A percentile compares a stretch with the other conserved stretches of the same genome.
phyloP scores from a whole-genome alignment of 2,329 filamentous ascomycete species.

The Orbilia ellipsospora region DNA sequence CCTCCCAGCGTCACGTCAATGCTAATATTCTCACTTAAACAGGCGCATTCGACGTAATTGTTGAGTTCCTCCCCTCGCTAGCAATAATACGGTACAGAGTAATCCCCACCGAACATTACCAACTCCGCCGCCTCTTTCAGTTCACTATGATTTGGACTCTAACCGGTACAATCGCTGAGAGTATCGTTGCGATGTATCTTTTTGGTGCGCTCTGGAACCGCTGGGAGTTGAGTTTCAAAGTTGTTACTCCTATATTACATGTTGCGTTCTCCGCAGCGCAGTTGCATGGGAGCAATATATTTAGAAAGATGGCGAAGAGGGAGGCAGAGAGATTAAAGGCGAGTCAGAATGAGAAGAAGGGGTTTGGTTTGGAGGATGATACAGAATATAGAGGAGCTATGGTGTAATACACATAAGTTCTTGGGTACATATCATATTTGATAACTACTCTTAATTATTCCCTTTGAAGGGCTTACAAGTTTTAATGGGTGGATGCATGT shows the following conservation, averaged over 20 bases:
- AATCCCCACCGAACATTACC: background rate
- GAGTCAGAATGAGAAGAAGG: background rate
- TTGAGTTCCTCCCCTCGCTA: slow-evolving; percentile 32
- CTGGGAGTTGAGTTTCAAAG: slow-evolving; percentile 38
- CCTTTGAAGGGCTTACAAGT: too few species aligned
- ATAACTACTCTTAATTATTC: background rate
- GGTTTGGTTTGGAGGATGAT: background rate
- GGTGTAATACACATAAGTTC: background rate
- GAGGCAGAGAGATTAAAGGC: slow-evolving; percentile 16
- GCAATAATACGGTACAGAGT: slow-evolving; percentile 35
- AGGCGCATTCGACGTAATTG: slow-evolving; percentile 41
- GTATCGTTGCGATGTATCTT: slow-evolving; percentile 30
- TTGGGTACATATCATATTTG: background rate
- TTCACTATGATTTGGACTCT: slow-evolving; percentile 43
- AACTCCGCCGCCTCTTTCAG: slow-evolving; percentile 19
- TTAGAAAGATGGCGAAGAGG: slow-evolving; percentile 30
- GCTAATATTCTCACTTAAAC: slow-evolving; percentile 2
- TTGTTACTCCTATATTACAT: slow-evolving; percentile 28
- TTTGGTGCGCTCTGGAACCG: slow-evolving; percentile 33
- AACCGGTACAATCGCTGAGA: slow-evolving; percentile 20
- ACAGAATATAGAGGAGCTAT: background rate
- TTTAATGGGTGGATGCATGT: too few species aligned
- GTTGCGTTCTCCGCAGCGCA: slow-evolving; percentile 39
- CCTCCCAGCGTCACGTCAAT: background rate
- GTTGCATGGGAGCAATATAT: slow-evolving; percentile 38